Evolutionary conservation across 2,329 filamentous ascomycete genomes (phyloP).

Genomic region (Incumbomyces delicatus): DNA sequence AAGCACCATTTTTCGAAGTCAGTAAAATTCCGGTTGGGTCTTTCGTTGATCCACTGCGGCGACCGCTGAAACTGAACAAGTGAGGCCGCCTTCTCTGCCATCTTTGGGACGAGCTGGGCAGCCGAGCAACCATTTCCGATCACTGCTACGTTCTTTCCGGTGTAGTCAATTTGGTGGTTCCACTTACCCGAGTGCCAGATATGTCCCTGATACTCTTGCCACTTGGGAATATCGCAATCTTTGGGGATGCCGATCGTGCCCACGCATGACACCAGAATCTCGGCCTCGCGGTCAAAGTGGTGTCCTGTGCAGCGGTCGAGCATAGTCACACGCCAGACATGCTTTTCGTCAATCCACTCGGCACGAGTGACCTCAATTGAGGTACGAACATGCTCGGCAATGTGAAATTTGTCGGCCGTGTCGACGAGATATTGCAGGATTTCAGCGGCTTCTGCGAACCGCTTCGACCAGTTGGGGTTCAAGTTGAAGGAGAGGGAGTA

Average conservation of each 20-base stretch:
- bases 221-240: constrained; percentile 41
- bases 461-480: constrained; percentile 1
- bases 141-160: constrained; percentile 53
- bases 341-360: constrained; percentile 18
- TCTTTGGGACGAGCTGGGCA: constrained; percentile 54
- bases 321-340: constrained; percentile 23
- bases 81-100: constrained; percentile 40
- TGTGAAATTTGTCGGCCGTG: constrained; percentile 25
- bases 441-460: constrained; percentile 22
- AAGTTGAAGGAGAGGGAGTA: constrained; percentile 5
- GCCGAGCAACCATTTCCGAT: constrained; percentile 57
- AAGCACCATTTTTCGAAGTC: constrained; percentile 38
- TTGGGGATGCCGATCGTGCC: constrained; percentile 23
- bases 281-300: constrained; percentile 18
- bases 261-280: constrained; percentile 25
- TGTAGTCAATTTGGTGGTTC: constrained; percentile 45
- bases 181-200: constrained; percentile 52
- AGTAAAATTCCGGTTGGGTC: constrained; percentile 25
- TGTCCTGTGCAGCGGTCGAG: constrained; percentile 19
- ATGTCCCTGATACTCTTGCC: constrained; percentile 49
- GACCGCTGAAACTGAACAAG: constrained; percentile 18
- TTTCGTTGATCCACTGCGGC: constrained; percentile 15
- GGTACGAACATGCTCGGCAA: constrained; percentile 22
- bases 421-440: constrained; percentile 35
- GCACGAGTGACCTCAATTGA: constrained; percentile 19